Conservation (phyloP, 305 asterid species). For the Rubia peregrina region DNA sequence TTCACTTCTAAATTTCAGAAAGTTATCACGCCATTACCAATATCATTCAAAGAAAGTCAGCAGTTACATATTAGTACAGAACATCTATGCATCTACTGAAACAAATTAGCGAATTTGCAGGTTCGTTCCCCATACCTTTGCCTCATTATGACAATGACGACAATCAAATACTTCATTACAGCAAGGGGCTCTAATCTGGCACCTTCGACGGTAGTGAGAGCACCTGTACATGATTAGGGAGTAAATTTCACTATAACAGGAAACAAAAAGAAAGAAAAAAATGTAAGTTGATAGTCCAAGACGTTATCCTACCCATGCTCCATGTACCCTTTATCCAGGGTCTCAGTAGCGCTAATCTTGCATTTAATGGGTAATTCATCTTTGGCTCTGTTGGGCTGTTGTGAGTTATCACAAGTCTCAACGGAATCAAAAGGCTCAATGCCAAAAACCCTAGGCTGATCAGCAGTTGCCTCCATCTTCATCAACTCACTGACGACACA, state of each 20-base stretch:
- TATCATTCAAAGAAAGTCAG: background rate
- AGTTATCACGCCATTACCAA: background rate
- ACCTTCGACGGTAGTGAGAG: constrained; percentile 76
- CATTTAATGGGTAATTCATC: constrained; percentile 23
- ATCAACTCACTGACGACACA: constrained; percentile 23
- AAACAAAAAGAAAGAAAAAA: constrained; percentile 1
- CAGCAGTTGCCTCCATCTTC: constrained; percentile 48
- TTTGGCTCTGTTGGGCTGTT: constrained; percentile 20
- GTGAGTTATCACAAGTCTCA: constrained; percentile 21
- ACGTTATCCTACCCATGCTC: constrained; percentile 52
- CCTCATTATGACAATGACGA: constrained; percentile 88
- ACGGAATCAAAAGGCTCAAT: constrained; percentile 26
- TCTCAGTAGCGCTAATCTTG: constrained; percentile 25
- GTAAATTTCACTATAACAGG: background rate
- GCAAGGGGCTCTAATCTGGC: constrained; percentile 79
- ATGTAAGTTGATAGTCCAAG: background rate
- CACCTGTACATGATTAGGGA: constrained; percentile 39
- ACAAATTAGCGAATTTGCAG: background rate
- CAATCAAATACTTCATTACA: constrained; percentile 74
- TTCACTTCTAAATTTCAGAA: background rate
- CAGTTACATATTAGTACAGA: background rate
- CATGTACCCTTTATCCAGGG: constrained; percentile 50
- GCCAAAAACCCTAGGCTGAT: constrained; percentile 28
- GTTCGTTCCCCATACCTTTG: constrained; percentile 41
- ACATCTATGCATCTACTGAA: background rate